Evolutionary conservation across 2,329 filamentous ascomycete species (phyloP), one percentile per base, ranked within the genome.

Genomic region (Stachybotrys chartarum): DNA sequence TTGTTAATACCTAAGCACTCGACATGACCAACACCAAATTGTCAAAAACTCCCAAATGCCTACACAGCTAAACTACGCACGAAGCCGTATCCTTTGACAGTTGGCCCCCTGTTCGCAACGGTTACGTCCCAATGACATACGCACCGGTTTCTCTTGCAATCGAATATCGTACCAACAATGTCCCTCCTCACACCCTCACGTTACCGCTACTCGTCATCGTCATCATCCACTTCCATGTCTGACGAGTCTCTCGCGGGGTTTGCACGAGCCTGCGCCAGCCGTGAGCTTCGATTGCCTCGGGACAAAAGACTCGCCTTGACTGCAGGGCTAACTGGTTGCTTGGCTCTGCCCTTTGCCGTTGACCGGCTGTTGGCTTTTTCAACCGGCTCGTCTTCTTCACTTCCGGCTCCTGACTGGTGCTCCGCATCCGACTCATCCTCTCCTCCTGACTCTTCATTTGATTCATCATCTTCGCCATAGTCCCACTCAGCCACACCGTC

Each of bases 401-500:
- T 51, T 60, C 58, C 18, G 58, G 55, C 44, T 64, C 58, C 11
- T 57, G 30, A n/a, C 11, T 51, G 18, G 12, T 47, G 11, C 44
- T 55, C 30, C 44, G 49, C 50, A 24, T 53, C 47, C 17, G 30
- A 48, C 7, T 30, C 39, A 3, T 52, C 30, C 17, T 55, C 54
- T 30, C 59, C 62, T 17, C 59, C 59, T 17, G 60, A 64, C 17
- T 66, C 63, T 46, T 65, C 67, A 18, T 72, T 70, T 17, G 68
- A 72, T 3, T 68, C 64, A 3, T 71, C 61, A 5, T 42, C 35
- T 14, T 72, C 69, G 14, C 67, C 70, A 51, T 84, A 84, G 30
- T 79, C 73, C 82, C 82, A 85, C 63, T 81, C 72, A 1, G 81
- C 80, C 6, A 84, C 82, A 2, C 82, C 82, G 50, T 82, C 76